phyloP scores from a whole-genome alignment of 495 filamentous ascomycete genomes.

The Aspergillus kassunensis region DNA sequence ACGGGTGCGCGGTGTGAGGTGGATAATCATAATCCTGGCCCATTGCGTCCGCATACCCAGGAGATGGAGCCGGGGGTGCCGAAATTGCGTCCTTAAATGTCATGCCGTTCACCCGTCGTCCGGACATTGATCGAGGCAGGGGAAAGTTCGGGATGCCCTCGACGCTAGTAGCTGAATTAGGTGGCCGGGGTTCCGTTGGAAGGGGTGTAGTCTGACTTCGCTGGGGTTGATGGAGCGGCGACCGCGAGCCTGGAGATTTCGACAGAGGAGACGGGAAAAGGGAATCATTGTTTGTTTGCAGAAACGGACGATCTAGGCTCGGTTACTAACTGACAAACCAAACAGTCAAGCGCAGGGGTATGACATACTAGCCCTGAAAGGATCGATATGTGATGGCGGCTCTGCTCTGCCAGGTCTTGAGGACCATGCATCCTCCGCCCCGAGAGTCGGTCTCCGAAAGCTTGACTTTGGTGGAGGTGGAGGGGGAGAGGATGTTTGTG shows the following conservation, averaged over 20 bases:
- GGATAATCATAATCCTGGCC: not conserved
- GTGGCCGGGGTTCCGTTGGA: conserved; percentile 38
- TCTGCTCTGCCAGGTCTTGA: conserved; percentile 24
- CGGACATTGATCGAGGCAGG: conserved; percentile 39
- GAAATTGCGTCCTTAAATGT: conserved; percentile 8
- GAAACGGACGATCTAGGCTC: conserved; percentile 58
- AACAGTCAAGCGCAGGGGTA: not conserved
- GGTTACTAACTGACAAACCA: conserved; percentile 4
- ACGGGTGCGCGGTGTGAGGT: conserved; percentile 9
- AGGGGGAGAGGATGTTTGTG: conserved; percentile 26
- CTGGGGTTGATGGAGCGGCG: conserved; percentile 35
- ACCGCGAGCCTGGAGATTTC: conserved; percentile 33
- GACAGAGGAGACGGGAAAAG: conserved; percentile 58
- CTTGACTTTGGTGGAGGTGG: conserved; percentile 33
- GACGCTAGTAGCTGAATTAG: conserved; percentile 41
- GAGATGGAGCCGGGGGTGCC: conserved; percentile 21
- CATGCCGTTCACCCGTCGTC: conserved; percentile 21
- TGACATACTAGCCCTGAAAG: conserved; percentile 51
- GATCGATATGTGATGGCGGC: conserved; percentile 51
- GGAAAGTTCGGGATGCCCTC: conserved; percentile 64
- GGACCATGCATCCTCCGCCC: conserved; percentile 13
- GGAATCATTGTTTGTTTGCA: conserved; percentile 49
- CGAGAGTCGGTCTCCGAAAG: conserved; percentile 9
- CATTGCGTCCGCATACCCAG: conserved; percentile 10
- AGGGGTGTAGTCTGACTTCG: conserved; percentile 47